Evolutionary conservation across 2,329 filamentous ascomycete genomes (phyloP), one percentile per base, ranked within the genome.

Genomic region (Fusarium piperis): DNA sequence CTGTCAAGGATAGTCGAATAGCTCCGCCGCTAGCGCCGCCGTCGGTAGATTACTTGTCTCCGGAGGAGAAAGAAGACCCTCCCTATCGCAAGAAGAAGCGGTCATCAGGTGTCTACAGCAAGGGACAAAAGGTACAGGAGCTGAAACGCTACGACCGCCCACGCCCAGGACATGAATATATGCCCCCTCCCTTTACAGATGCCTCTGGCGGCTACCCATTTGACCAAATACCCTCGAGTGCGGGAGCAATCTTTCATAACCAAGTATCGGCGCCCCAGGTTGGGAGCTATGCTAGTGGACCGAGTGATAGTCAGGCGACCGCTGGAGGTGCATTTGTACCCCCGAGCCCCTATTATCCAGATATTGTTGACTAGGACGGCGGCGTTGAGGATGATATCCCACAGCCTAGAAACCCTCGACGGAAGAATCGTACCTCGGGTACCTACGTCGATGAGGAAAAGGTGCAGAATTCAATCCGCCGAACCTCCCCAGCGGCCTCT

Each of bases 51-150:
- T 44, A 13, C 5, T 6, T 13, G 4, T 44, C 39, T 23, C 18
- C 1, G 1, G 18, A 23, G 23, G 23, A 44, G 39, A 44, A 16
- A 1, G 12, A 44, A 2, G 4, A 44, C 4, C 13, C 4, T 7
- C 12, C 20, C 13, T 1, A 23, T 44, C 18, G 67, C 81, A 75
- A 64, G 64, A 78, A 70, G 77, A 78, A 64, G 74, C 79, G 68
- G 78, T 77, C 76, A 62, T 82, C 78, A 12, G 78, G 75, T 58
- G 70, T 80, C 67, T 85, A 81, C 74, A 70, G 80, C 79, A 82
- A 79, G 72, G 82, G 78, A 55, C 75, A 79, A 35, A 81, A 78
- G 71, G 73, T 81, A 3, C 55, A 81, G 46, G 79, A 82, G 56
- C 60, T 79, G 59, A 76, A 78, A 69, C 79, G 76, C 64, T 78